These are phyloP conservation scores for Yamadazyma sp. DNA, from an alignment of 805 yeast genomes.

Conservation along the genomic window DNA sequence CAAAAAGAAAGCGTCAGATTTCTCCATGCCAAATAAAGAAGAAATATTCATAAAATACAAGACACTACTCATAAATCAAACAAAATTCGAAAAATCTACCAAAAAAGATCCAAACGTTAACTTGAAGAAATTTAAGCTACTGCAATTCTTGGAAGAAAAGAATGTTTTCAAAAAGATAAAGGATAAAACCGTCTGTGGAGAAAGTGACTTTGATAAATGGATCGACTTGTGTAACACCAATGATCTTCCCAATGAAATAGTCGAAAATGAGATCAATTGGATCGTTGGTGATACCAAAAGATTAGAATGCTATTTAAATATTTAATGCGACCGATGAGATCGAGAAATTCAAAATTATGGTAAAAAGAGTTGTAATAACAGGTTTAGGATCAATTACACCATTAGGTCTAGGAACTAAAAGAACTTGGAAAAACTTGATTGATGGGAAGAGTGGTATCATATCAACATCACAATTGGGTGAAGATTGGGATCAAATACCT, in stretches of 20 bases:
- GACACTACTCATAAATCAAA: slow-evolving; percentile 25
- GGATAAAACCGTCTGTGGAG: slow-evolving; percentile 7
- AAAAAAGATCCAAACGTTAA: slow-evolving; percentile 18
- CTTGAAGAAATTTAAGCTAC: slow-evolving; percentile 27
- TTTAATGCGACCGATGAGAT: not conserved
- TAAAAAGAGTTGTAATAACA: slow-evolving; percentile 78
- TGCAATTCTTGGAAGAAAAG: slow-evolving; percentile 16
- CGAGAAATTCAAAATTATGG: not conserved
- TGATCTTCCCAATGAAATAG: slow-evolving; percentile 19
- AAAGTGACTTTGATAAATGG: slow-evolving; percentile 27
- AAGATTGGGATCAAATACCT: slow-evolving; percentile 56
- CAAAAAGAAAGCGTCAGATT: slow-evolving; percentile 11
- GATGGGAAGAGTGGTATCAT: slow-evolving; percentile 55
- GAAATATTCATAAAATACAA: slow-evolving; percentile 25
- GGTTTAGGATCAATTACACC: slow-evolving; percentile 90
- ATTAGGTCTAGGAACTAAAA: slow-evolving; percentile 64
- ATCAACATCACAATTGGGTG: slow-evolving; percentile 44
- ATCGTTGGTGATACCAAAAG: slow-evolving; percentile 41
- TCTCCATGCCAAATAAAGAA: slow-evolving; percentile 15
- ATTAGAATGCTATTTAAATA: slow-evolving; percentile 22
- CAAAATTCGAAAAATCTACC: slow-evolving; percentile 27
- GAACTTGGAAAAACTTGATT: slow-evolving; percentile 54
- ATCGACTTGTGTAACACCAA: slow-evolving; percentile 20
- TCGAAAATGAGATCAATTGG: slow-evolving; percentile 29
- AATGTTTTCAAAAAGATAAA: not conserved